These are phyloP conservation scores for Erodium texanum DNA, from an alignment of 441 rosid genomes.

Conservation along the genomic window DNA sequence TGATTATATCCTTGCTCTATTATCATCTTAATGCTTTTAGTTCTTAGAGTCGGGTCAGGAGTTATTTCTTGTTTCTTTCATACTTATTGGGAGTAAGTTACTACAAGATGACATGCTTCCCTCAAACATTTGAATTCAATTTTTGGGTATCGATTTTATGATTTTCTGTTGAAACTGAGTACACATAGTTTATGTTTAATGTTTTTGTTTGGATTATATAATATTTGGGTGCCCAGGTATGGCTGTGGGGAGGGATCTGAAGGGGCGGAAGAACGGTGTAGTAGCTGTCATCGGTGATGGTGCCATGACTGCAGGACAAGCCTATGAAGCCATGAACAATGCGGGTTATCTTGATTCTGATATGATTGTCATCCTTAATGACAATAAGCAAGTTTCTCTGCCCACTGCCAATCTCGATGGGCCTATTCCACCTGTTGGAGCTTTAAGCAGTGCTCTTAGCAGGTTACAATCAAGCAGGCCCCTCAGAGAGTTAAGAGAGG, in stretches of 20 bases:
- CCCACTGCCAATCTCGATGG: conserved; percentile 78
- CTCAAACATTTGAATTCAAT: too few species aligned
- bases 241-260: conserved; percentile 59
- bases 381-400: conserved; percentile 66
- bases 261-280: conserved; percentile 47
- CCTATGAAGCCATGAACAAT: conserved; percentile 71
- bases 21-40: too few species aligned
- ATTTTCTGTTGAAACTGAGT: too few species aligned
- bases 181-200: too few species aligned
- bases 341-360: conserved; percentile 59
- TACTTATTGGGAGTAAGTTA: too few species aligned
- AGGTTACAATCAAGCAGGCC: conserved; percentile 50
- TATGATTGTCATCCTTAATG: conserved; percentile 47
- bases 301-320: conserved; percentile 80
- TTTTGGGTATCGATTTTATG: too few species aligned
- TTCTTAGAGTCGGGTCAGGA: too few species aligned
- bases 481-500: conserved; percentile 60
- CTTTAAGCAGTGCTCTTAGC: conserved; percentile 45
- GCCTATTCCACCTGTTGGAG: conserved; percentile 63
- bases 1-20: too few species aligned
- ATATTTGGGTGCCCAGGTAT: conserved; percentile 30
- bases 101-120: background rate
- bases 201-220: too few species aligned
- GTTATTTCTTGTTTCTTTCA: too few species aligned
- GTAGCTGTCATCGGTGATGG: conserved; percentile 73